phyloP scores from a whole-genome alignment of 352 stramenopile species.

The Globisporangium nodosum region DNA sequence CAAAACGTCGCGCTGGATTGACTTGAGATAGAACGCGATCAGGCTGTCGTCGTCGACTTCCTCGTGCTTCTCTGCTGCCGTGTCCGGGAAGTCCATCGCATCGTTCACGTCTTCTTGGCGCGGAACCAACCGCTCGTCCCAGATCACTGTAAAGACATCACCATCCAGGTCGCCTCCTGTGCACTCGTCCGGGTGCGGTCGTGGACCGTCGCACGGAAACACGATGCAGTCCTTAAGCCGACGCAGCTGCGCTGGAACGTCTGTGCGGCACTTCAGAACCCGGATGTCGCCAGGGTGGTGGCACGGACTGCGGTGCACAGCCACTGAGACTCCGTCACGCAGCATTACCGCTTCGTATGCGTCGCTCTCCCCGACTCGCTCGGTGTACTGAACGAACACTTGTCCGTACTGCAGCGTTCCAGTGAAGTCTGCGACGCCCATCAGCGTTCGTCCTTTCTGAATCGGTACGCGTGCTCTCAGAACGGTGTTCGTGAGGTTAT shows the following conservation, averaged over 20 bases:
- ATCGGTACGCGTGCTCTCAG: constrained; percentile 71
- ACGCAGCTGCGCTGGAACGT: constrained; percentile 40
- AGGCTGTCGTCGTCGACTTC: constrained; percentile 38
- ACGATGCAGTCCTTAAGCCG: constrained; percentile 66
- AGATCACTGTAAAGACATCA: constrained; percentile 79
- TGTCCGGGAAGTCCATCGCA: constrained; percentile 38
- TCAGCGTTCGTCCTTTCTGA: constrained; percentile 53
- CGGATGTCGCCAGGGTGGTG: constrained; percentile 76
- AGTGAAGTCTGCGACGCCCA: constrained; percentile 83
- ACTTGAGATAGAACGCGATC: constrained; percentile 70
- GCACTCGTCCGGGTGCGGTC: constrained; percentile 75
- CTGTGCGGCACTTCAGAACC: constrained; percentile 41
- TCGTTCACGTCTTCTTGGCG: constrained; percentile 26
- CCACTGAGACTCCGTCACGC: constrained; percentile 34
- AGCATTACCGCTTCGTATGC: constrained; percentile 18
- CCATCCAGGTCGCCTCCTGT: constrained; percentile 79
- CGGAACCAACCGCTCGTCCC: constrained; percentile 70
- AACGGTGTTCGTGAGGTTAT: constrained; percentile 63
- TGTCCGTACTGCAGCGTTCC: constrained; percentile 56
- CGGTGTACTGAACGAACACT: constrained; percentile 75
- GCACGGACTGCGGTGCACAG: constrained; percentile 70
- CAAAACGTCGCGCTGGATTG: constrained; percentile 66
- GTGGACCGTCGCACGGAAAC: constrained; percentile 60
- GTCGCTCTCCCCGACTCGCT: constrained; percentile 25
- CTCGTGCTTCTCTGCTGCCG: constrained; percentile 20